Conservation (phyloP, 2,329 filamentous ascomycete species). For the Colletotrichum sp. region DNA sequence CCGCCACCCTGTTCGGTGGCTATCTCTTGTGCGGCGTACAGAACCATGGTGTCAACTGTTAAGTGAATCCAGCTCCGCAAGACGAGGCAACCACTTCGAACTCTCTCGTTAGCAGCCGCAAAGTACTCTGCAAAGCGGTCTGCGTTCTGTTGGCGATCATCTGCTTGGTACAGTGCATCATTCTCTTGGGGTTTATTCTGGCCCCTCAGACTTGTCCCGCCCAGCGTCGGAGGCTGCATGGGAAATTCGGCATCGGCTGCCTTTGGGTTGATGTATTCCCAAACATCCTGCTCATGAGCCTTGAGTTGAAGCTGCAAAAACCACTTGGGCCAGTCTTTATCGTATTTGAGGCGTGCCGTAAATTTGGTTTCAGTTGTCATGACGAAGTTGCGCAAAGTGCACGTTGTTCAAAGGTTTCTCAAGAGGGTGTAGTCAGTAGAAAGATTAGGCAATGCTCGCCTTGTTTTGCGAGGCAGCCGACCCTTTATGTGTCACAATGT, state of each 20-base stretch:
- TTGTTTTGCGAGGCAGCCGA: not conserved
- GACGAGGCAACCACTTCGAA: not conserved
- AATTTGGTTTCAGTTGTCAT: not conserved
- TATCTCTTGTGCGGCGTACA: not conserved
- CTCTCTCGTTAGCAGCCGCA: not conserved
- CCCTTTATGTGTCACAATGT: not conserved
- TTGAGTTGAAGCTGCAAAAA: not conserved
- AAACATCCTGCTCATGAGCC: not conserved
- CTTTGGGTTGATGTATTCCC: not conserved
- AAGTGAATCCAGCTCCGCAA: not conserved
- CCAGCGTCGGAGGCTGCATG: not conserved
- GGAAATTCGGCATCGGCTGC: not conserved
- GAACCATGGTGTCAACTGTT: not conserved
- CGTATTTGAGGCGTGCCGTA: not conserved
- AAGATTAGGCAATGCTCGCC: not conserved
- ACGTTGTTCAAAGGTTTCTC: accelerated
- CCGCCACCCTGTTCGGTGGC: not conserved
- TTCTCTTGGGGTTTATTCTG: too few relatives aligned
- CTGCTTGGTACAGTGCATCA: too few relatives aligned
- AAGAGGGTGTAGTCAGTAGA: accelerated
- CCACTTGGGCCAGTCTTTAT: not conserved
- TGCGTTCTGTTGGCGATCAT: not conserved
- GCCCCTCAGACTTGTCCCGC: not conserved
- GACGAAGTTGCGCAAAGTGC: not conserved
- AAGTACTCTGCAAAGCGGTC: not conserved